Evolutionary conservation across 768 basidiomycete genomes (phyloP).

Genomic region (Phanerochaete carnosa): DNA sequence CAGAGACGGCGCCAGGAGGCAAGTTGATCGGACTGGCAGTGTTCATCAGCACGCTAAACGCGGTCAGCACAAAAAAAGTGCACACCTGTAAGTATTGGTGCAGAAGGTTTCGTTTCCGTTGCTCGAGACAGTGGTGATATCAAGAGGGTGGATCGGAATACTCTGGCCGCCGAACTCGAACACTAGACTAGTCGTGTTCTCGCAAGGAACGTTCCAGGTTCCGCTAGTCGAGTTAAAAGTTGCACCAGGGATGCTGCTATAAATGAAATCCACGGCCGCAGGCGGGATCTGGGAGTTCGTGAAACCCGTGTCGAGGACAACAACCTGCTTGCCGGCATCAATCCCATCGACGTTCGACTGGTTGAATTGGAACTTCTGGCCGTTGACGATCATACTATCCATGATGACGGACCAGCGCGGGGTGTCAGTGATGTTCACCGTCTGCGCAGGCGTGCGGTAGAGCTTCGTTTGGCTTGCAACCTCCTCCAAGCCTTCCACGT

Average conservation of each 20-base stretch:
- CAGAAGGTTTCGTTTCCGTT: constrained; percentile 22
- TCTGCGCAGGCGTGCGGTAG: constrained; percentile 34
- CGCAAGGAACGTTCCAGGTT: constrained; percentile 30
- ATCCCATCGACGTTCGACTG: constrained; percentile 15
- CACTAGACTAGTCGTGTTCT: constrained; percentile 21
- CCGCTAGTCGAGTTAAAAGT: constrained; percentile 17
- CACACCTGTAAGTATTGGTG: constrained; percentile 25
- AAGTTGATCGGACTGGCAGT: constrained; percentile 2
- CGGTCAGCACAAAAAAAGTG: background rate
- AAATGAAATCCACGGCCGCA: constrained; percentile 27
- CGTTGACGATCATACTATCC: constrained; percentile 46
- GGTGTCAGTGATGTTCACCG: constrained; percentile 37
- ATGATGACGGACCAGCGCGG: constrained; percentile 38
- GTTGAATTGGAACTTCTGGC: constrained; percentile 46
- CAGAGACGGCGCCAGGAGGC: constrained; percentile 12
- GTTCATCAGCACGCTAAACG: background rate
- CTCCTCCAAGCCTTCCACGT: constrained; percentile 16
- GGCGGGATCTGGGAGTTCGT: constrained; percentile 24
- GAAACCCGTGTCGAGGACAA: constrained; percentile 28
- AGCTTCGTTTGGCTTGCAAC: constrained; percentile 20
- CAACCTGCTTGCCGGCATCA: constrained; percentile 21
- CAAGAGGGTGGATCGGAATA: constrained; percentile 33
- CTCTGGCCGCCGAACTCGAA: constrained; percentile 35
- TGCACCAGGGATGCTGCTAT: constrained; percentile 28
- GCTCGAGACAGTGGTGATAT: constrained; percentile 19